Base-by-base conservation (phyloP, 768 basidiomycete genomes). In the Tylopilus intermedius region DNA sequence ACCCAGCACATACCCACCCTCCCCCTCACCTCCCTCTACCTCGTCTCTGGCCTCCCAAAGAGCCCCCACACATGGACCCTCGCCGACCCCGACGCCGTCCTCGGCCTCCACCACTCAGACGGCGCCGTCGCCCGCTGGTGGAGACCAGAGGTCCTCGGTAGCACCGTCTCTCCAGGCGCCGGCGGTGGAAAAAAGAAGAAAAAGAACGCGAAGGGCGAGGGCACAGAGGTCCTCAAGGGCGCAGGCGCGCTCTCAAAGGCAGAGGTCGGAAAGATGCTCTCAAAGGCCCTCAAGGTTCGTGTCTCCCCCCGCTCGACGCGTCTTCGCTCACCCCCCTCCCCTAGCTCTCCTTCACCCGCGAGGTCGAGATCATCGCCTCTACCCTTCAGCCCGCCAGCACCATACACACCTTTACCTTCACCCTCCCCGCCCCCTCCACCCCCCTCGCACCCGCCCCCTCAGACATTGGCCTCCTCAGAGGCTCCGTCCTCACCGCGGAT, bases 331-430 rank as follows among this genome's bases (percentile, higher is more conserved):
- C 48, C 0, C 15, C 15, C 45, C 4, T 13, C 33, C 30, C 4
- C 15, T 38, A 94, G 90, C 83, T 94, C 42, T 91, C 91, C 8
- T 94, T 94, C 69, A 83, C 90, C 33, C 87, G 88, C 49, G 93
- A 95, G 67, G 89, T 94, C 40, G 92, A 94, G 67, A 86, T 97
- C 51, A 88, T 97, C 65, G 91, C 93, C 13, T 92, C 93, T n/a
- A 91, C 92, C 0, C 79, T 94, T 9, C 90, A 94, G 60, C 94
- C 94, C 7, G 87, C 94, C 1, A 90, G 90, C 6, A 96, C 93
- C 14, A 84, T 93, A 42, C 92, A 96, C 67, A 87, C 83, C 0
- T 97, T 96, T 72, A 88, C 89, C 4, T 97, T 97, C 64, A 85
- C 80, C 8, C 79, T 93, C 45, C 86, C 90, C 45, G 82, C 87